A percentile compares a stretch with the other conserved stretches of the same genome.
Evolutionary conservation across 192 early-diverging fungal genomes (phyloP).

Genomic region (Coemansia sp.): DNA sequence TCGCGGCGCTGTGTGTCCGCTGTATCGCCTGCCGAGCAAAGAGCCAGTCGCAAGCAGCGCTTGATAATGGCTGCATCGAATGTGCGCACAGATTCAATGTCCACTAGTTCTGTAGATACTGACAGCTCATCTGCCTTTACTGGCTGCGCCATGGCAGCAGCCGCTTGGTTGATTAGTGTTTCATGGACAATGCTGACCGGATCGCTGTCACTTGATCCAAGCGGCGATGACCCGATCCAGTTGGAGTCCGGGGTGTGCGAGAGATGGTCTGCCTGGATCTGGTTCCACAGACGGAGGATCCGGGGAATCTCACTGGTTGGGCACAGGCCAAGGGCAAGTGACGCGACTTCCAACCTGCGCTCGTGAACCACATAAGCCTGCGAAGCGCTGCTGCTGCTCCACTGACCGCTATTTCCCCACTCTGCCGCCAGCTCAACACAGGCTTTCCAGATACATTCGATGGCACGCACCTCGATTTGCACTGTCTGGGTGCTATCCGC

Average conservation of each 20-base stretch:
- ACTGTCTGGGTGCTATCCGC: neutral
- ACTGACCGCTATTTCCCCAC: neutral
- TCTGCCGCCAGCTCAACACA: slow-evolving; percentile 12
- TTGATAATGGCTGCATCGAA: slow-evolving; percentile 46
- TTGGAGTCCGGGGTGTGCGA: neutral
- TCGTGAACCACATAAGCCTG: neutral
- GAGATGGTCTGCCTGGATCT: neutral
- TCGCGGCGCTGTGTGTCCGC: neutral
- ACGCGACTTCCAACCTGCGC: slow-evolving; percentile 18
- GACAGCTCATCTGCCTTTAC: neutral
- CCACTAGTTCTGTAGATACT: neutral
- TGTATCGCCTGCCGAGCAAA: neutral
- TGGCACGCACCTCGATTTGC: slow-evolving; percentile 21
- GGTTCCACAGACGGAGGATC: slow-evolving; percentile 27
- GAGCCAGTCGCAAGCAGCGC: slow-evolving; percentile 16
- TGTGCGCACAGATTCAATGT: slow-evolving; percentile 24
- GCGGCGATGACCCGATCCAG: neutral
- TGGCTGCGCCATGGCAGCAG: too few relatives aligned
- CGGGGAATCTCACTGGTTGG: slow-evolving; percentile 23
- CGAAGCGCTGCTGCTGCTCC: neutral
- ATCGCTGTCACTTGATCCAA: neutral
- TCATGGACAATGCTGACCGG: slow-evolving; percentile 1
- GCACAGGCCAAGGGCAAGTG: slow-evolving; percentile 37
- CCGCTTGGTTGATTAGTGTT: neutral
- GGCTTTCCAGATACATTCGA: slow-evolving; percentile 22